phyloP scores from a whole-genome alignment of 73 alveolate genomes.

The Paramecium sexaurelia region DNA sequence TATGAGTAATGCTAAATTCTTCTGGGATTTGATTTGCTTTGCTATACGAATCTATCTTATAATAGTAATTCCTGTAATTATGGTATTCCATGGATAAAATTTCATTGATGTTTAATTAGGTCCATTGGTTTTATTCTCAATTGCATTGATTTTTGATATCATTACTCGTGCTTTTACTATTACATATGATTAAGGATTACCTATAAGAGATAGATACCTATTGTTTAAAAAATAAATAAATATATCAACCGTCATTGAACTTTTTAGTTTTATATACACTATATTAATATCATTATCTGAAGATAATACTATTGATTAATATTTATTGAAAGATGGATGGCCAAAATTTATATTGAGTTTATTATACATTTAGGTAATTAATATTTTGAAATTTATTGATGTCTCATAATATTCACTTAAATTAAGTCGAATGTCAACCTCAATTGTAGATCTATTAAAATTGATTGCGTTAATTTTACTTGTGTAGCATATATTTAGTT shows the following conservation, averaged over 20 bases:
- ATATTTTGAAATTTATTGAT: background rate
- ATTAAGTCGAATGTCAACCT: background rate
- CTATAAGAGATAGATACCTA: background rate
- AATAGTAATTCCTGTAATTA: background rate
- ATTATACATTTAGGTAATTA: background rate
- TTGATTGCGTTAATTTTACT: background rate
- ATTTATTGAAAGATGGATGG: constrained; percentile 16
- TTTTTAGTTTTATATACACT: background rate
- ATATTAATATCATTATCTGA: background rate
- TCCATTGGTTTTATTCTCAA: background rate
- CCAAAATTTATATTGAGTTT: background rate
- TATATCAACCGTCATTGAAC: background rate
- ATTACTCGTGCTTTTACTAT: background rate
- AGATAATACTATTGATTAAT: background rate
- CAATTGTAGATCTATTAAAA: constrained; percentile 7
- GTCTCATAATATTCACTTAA: background rate
- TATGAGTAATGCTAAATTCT: background rate
- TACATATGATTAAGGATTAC: constrained; percentile 23
- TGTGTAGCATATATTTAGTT: constrained; percentile 23
- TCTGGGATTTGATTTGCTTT: constrained; percentile 37
- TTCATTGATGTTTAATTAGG: background rate
- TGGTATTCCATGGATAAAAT: background rate
- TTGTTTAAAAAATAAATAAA: background rate
- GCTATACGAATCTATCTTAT: constrained; percentile 7
- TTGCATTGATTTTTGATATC: constrained; percentile 1